Conservation (phyloP, 73 alveolate genomes). For the Paramecium octaurelia region DNA sequence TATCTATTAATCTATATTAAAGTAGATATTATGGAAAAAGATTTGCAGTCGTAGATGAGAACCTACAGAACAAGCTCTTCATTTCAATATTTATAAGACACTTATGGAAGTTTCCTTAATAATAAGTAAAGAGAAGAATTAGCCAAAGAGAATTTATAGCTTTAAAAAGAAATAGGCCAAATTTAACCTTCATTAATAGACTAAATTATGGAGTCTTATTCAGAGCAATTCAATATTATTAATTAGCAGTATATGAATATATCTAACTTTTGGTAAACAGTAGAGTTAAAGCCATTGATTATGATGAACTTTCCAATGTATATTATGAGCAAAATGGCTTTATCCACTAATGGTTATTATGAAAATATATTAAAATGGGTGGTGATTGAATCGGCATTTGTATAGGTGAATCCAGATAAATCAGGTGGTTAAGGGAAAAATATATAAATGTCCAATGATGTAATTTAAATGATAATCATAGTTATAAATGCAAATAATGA, state of each 20-base stretch:
- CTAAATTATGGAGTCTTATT: background rate
- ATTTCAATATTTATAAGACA: background rate
- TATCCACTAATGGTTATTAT: background rate
- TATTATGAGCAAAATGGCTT: background rate
- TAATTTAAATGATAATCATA: background rate
- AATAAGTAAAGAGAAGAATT: background rate
- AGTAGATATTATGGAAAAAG: conserved; percentile 14
- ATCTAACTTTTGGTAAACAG: background rate
- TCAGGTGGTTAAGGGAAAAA: background rate
- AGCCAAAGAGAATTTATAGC: background rate
- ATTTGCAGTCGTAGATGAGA: background rate
- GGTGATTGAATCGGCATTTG: conserved; percentile 3
- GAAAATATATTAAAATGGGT: conserved; percentile 52
- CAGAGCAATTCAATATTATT: background rate
- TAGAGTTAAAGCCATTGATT: background rate
- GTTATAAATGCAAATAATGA: background rate
- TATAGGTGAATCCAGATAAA: conserved; percentile 15
- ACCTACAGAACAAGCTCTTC: background rate
- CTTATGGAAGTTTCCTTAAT: background rate
- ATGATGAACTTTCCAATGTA: background rate
- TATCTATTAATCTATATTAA: conserved; percentile 75
- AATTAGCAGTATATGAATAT: background rate
- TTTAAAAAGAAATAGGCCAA: conserved; percentile 31
- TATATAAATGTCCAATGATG: background rate
- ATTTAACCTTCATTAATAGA: background rate